These are phyloP conservation scores for Solanum pimpinellifolium DNA, from an alignment of 257 asterid genomes.

Conservation along the genomic window DNA sequence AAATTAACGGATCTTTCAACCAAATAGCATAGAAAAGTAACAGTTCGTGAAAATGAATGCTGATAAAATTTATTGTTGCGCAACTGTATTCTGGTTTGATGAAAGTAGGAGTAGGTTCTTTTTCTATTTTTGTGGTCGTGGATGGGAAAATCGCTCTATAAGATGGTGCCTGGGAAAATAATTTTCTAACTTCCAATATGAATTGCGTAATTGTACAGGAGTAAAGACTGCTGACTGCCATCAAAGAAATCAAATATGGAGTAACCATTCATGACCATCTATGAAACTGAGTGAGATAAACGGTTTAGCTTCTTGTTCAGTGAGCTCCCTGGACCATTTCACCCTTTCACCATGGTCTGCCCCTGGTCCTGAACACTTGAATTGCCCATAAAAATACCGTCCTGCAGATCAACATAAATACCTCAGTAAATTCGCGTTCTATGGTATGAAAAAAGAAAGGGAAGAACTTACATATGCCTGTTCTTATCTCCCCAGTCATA, in stretches of 20 bases:
- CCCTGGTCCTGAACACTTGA: slow-evolving; percentile 91
- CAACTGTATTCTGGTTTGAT: background rate
- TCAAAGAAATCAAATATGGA: slow-evolving; percentile 9
- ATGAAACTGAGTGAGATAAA: slow-evolving; percentile 73
- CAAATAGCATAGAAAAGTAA: background rate
- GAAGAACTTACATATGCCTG: slow-evolving; percentile 56
- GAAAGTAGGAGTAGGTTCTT: background rate
- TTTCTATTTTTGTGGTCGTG: background rate
- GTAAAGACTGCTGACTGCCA: background rate
- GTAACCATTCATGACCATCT: slow-evolving; percentile 77
- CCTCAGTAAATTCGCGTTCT: background rate
- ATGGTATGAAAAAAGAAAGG: background rate
- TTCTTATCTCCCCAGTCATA: slow-evolving; percentile 88
- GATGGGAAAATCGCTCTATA: background rate
- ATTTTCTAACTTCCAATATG: background rate
- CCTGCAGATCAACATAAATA: slow-evolving; percentile 22
- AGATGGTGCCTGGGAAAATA: background rate
- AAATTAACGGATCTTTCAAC: background rate
- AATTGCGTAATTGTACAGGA: background rate
- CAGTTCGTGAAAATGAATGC: background rate
- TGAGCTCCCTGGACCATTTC: slow-evolving; percentile 83
- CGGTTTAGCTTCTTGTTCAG: slow-evolving; percentile 63
- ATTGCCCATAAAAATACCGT: slow-evolving; percentile 86
- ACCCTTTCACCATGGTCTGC: slow-evolving; percentile 67
- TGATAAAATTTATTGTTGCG: background rate